These are phyloP conservation scores for Nakazawaea ambrosiae DNA, from an alignment of 805 yeast species.

Conservation along the genomic window DNA sequence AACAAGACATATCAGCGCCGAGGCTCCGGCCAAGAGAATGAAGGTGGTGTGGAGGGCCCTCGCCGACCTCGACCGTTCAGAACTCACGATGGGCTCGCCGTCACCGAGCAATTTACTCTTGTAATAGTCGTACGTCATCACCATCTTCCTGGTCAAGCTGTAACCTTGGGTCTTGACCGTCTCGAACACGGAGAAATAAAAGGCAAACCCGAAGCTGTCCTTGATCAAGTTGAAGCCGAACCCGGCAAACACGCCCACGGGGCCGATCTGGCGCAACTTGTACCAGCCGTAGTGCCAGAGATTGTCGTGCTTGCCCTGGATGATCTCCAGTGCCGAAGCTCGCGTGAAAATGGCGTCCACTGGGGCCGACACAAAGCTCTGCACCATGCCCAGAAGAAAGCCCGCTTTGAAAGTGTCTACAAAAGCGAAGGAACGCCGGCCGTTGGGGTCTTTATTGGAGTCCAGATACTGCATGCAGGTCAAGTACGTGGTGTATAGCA, in stretches of 20 bases:
- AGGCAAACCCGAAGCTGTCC: slow-evolving; percentile 79
- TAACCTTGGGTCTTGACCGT: slow-evolving; percentile 65
- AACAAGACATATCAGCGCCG: slow-evolving; percentile 74
- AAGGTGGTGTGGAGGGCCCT: slow-evolving; percentile 59
- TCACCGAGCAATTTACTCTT: slow-evolving; percentile 23
- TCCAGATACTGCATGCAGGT: slow-evolving; percentile 35
- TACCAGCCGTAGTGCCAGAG: slow-evolving; percentile 71
- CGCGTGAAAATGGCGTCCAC: slow-evolving; percentile 85
- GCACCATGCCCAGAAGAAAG: slow-evolving; percentile 76
- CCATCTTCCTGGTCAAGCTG: slow-evolving; percentile 35
- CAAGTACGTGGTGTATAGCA: slow-evolving; percentile 78
- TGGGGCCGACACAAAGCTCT: slow-evolving; percentile 90
- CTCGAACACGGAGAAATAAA: slow-evolving; percentile 78
- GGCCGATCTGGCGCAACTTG: slow-evolving; percentile 68
- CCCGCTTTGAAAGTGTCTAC: slow-evolving; percentile 75
- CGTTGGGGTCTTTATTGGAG: slow-evolving; percentile 16
- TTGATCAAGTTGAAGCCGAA: slow-evolving; percentile 70
- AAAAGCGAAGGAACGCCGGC: slow-evolving; percentile 24
- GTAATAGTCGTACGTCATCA: slow-evolving; percentile 31
- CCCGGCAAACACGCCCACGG: slow-evolving; percentile 86
- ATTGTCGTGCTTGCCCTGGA: slow-evolving; percentile 60
- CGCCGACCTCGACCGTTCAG: slow-evolving; percentile 18
- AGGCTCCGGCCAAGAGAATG: slow-evolving; percentile 77
- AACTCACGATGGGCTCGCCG: slow-evolving; percentile 13
- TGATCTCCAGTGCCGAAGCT: slow-evolving; percentile 66